A percentile compares a stretch with the other conserved stretches of the same genome.
These are phyloP conservation scores for Coemansia sp. DNA, from an alignment of 192 early-diverging fungal genomes.

Conservation along the genomic window DNA sequence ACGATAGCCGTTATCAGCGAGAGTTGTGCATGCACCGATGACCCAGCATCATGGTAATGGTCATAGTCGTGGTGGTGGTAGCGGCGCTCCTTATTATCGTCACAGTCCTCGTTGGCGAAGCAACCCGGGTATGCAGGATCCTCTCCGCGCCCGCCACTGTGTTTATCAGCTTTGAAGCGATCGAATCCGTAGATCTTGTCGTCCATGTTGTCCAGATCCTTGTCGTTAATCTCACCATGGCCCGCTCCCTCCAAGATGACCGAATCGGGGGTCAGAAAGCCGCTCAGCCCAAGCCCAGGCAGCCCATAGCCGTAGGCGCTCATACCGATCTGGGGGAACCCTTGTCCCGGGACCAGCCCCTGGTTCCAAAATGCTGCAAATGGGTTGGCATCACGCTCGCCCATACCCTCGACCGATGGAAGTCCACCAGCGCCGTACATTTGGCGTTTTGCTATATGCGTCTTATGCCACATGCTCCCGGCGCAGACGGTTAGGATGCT, in stretches of 20 bases:
- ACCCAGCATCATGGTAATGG: background rate
- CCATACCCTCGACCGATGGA: slow-evolving; percentile 25
- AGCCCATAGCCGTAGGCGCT: slow-evolving; percentile 51
- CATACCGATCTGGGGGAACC: slow-evolving; percentile 52
- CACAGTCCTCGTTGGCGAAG: slow-evolving; percentile 32
- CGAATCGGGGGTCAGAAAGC: slow-evolving; percentile 32
- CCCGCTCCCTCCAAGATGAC: slow-evolving; percentile 40
- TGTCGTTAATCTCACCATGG: slow-evolving; percentile 36
- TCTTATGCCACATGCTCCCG: background rate
- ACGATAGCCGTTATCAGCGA: background rate
- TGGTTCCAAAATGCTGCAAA: slow-evolving; percentile 49
- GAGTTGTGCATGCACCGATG: background rate
- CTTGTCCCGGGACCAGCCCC: slow-evolving; percentile 48
- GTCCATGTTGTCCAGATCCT: slow-evolving; percentile 42
- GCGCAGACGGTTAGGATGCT: background rate
- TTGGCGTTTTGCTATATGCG: slow-evolving; percentile 13
- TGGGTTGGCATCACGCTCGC: slow-evolving; percentile 19
- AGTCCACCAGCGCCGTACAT: slow-evolving; percentile 3
- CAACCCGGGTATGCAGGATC: slow-evolving; percentile 46
- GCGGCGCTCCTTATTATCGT: slow-evolving; percentile 4
- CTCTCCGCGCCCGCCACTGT: background rate
- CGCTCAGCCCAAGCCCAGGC: slow-evolving; percentile 33
- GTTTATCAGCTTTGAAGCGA: slow-evolving; percentile 15
- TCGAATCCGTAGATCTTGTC: slow-evolving; percentile 25
- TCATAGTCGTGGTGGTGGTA: background rate